Conservation (phyloP, 495 filamentous ascomycete species). For the Neurospora sp. region DNA sequence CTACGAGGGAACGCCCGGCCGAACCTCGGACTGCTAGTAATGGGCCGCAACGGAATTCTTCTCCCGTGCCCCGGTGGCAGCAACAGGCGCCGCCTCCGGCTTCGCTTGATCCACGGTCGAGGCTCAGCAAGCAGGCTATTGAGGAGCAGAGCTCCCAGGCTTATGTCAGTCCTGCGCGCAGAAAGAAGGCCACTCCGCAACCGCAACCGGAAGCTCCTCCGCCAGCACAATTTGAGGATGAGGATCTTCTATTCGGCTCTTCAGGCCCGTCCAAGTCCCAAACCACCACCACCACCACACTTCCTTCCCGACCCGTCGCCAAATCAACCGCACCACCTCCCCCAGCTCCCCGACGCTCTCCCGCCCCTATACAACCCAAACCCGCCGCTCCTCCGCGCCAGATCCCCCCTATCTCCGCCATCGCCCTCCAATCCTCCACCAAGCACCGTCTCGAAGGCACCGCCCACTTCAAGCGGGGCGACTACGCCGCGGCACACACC, state of each 20-base stretch:
- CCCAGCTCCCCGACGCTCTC: constrained; percentile 32
- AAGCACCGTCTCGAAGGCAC: constrained; percentile 70
- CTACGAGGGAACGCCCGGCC: constrained; percentile 10
- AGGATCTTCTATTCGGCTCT: constrained; percentile 48
- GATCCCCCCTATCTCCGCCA: constrained; percentile 57
- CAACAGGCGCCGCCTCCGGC: constrained; percentile 23
- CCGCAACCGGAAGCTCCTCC: constrained; percentile 29
- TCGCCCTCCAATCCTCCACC: constrained; percentile 61
- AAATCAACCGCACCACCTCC: constrained; percentile 23
- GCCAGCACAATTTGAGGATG: constrained; percentile 35
- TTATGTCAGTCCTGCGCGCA: constrained; percentile 81
- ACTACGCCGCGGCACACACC: constrained; percentile 76
- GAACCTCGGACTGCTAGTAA: constrained; percentile 16
- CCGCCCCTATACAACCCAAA: constrained; percentile 17
- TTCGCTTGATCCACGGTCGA: constrained; percentile 43
- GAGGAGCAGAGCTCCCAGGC: constrained; percentile 78
- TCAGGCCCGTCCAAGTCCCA: constrained; percentile 14
- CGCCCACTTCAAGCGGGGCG: constrained; percentile 84
- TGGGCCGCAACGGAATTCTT: constrained; percentile 30
- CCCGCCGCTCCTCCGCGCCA: constrained; percentile 42
- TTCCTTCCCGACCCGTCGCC: constrained; percentile 14
- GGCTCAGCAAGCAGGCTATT: constrained; percentile 57
- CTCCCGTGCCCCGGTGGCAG: constrained; percentile 37
- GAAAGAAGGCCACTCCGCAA: constrained; percentile 53
- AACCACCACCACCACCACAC: constrained; percentile 2